Conservation (phyloP, 345 rosid species). For the Acer yangbiense region DNA sequence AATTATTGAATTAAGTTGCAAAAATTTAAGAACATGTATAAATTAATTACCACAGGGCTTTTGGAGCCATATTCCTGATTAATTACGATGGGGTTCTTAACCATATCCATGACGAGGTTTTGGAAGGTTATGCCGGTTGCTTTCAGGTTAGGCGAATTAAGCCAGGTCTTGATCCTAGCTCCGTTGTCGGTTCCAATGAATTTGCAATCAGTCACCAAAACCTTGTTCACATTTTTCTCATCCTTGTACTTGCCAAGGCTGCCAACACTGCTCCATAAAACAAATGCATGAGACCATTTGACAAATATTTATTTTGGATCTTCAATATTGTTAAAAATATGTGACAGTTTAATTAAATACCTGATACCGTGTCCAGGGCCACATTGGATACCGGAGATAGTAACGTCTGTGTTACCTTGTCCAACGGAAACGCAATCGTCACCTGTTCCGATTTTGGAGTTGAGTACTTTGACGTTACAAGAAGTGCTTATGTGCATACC, state of each 20-base stretch:
- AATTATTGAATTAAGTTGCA: not conserved
- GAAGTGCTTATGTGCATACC: constrained; percentile 48
- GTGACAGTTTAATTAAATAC: constrained; percentile 9
- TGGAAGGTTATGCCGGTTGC: constrained; percentile 37
- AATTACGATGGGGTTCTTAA: constrained; percentile 40
- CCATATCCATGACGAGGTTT: constrained; percentile 36
- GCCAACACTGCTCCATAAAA: constrained; percentile 31
- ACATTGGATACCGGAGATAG: constrained; percentile 30
- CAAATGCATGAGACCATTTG: too few relatives aligned
- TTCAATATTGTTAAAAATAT: too few relatives aligned
- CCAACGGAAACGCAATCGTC: constrained; percentile 53
- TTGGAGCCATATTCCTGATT: constrained; percentile 41
- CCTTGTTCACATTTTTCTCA: constrained; percentile 38
- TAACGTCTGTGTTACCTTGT: constrained; percentile 29
- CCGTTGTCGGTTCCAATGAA: constrained; percentile 37
- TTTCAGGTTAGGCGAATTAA: constrained; percentile 15
- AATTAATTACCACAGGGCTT: not conserved
- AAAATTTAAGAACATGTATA: too few relatives aligned
- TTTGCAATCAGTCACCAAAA: constrained; percentile 37
- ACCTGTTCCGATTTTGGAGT: constrained; percentile 41
- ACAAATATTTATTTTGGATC: too few relatives aligned
- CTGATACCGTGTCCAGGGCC: constrained; percentile 61
- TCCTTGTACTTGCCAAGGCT: constrained; percentile 40
- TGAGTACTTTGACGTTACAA: constrained; percentile 14
- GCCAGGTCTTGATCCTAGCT: constrained; percentile 41